Evolutionary conservation across 1,284 basidiomycete genomes (phyloP).

Genomic region (Apiotrichum domesticum): DNA sequence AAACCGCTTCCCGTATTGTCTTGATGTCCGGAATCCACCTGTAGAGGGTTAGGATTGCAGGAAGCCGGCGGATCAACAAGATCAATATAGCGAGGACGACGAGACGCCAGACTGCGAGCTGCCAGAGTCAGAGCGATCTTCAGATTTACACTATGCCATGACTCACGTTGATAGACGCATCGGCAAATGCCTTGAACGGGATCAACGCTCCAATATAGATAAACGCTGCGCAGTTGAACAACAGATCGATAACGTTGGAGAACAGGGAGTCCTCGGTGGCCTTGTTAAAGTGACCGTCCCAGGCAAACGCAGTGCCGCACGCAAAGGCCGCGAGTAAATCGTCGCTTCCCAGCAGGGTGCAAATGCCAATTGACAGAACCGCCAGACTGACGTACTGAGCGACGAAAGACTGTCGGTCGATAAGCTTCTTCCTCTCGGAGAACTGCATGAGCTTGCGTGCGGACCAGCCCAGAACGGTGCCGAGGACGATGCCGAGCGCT

Average conservation of each 20-base stretch:
- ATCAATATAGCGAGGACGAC: slow-evolving; percentile 73
- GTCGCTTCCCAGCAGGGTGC: slow-evolving; percentile 82
- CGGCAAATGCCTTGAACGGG: slow-evolving; percentile 73
- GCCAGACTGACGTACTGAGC: slow-evolving; percentile 81
- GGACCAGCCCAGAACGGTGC: slow-evolving; percentile 67
- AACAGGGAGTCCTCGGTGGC: slow-evolving; percentile 94
- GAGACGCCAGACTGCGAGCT: slow-evolving; percentile 71
- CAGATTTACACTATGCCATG: background rate
- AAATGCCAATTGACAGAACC: slow-evolving; percentile 71
- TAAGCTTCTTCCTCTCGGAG: slow-evolving; percentile 78
- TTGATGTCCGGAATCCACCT: slow-evolving; percentile 89
- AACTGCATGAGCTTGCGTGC: slow-evolving; percentile 95
- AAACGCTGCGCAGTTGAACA: slow-evolving; percentile 84
- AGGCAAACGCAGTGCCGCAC: slow-evolving; percentile 93
- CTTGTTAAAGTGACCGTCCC: slow-evolving; percentile 97
- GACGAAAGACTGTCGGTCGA: slow-evolving; percentile 92
- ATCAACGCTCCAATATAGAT: slow-evolving; percentile 92
- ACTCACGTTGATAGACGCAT: slow-evolving; percentile 55
- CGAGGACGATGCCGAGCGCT: slow-evolving; percentile 70
- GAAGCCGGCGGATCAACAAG: slow-evolving; percentile 72
- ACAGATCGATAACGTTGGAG: slow-evolving; percentile 83
- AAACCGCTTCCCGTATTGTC: slow-evolving; percentile 73
- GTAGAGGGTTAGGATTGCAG: slow-evolving; percentile 72
- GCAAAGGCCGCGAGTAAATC: slow-evolving; percentile 90
- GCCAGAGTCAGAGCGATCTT: background rate